phyloP scores from a whole-genome alignment of 169 alveolate genomes.

The Cryptosporidium bovis region DNA sequence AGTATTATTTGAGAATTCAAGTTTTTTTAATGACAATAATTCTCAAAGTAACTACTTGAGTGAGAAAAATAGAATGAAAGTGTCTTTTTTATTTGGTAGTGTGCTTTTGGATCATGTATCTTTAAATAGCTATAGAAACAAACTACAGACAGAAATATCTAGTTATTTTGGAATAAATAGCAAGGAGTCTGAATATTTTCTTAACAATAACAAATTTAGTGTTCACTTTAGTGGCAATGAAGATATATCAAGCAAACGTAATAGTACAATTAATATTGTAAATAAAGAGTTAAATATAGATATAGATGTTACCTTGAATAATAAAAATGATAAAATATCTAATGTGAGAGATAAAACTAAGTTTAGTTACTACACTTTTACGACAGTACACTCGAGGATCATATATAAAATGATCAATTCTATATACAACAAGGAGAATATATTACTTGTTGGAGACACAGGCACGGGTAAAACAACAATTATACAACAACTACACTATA shows the following conservation, averaged over 20 bases:
- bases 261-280: slow-evolving; percentile 54
- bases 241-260: slow-evolving; percentile 17
- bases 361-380: slow-evolving; percentile 49
- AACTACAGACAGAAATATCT: slow-evolving; percentile 28
- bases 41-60: not conserved
- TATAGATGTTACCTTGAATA: slow-evolving; percentile 62
- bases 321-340: not conserved
- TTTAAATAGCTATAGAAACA: slow-evolving; percentile 56
- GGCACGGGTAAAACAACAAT: slow-evolving; percentile 99
- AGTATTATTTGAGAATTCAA: not conserved
- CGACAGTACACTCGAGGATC: slow-evolving; percentile 84
- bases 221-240: slow-evolving; percentile 65
- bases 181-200: slow-evolving; percentile 54
- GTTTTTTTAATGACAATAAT: not conserved
- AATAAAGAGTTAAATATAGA: slow-evolving; percentile 64
- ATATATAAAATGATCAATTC: slow-evolving; percentile 85
- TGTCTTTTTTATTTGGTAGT: slow-evolving; percentile 12
- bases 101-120: slow-evolving; percentile 47
- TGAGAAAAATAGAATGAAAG: slow-evolving; percentile 20
- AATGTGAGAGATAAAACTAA: not conserved
- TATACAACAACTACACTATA: slow-evolving; percentile 82
- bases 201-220: slow-evolving; percentile 65
- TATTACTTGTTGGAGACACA: slow-evolving; percentile 98
- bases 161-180: slow-evolving; percentile 33
- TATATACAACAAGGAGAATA: slow-evolving; percentile 91